Evolutionary conservation across 2,329 filamentous ascomycete genomes (phyloP), one percentile per base, ranked within the genome.

Genomic region (Dryadomyces quercus-mongolicae): DNA sequence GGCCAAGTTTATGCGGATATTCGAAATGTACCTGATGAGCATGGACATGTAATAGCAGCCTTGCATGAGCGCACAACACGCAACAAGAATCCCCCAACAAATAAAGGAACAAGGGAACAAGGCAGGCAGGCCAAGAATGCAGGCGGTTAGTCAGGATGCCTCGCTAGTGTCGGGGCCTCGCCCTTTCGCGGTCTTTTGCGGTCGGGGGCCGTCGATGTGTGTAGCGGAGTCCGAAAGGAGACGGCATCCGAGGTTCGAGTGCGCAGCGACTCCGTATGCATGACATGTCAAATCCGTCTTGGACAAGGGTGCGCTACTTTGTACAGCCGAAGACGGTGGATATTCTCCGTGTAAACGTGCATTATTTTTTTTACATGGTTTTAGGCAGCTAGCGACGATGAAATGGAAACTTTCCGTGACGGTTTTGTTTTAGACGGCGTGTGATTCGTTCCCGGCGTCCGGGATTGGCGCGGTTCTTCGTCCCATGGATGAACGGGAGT

Each of bases 1-100:
- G 56, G 92, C 92, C 55, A 97, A 96, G 73, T 95, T 97, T 67
- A 97, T 98, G 92, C 82, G 92, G 62, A 82, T 97, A 61, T 80
- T 92, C 59, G 93, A 98, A 74, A 92, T 90, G 82, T 94, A 82
- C 65, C 70, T 85, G 55, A 92, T 95, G 87, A 88, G 84, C 59
- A 91, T 93, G 84, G 87, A 90, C 54, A 73, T 82, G 71, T 82
- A 66, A 72, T 44, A 25, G 3, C 22, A 38, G 20, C 16, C 36
- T 40, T 40, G 36, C 10, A 40, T 4, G 36, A 12, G 36, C 13
- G 34, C n/a, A n/a, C n/a, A 31, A 8, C 25, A 31, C 25, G 4
- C 25, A 31, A 31, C 25, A 31, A 8, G 25, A 31, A 31, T 5
- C 8, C 25, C 25, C 25, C 25, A 20, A 36, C 31, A 10, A 36